A percentile compares a stretch with the other conserved stretches of the same genome.
Conservation (phyloP, 2,329 filamentous ascomycete genomes). For the Bipolaris victoriae region DNA sequence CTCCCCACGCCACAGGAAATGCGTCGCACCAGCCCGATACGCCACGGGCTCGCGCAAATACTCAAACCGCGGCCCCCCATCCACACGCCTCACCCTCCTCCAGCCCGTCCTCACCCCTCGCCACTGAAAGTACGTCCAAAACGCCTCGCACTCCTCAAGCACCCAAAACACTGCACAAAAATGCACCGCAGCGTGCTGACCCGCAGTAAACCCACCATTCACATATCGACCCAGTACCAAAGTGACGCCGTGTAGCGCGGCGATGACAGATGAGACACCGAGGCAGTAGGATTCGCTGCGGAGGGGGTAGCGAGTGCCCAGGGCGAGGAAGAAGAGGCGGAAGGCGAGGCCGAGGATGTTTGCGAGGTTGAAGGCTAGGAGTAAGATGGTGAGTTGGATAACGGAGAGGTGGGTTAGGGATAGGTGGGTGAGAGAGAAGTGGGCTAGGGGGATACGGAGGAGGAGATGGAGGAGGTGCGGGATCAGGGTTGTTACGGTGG, state of each 20-base stretch:
- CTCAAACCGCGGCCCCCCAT: not conserved
- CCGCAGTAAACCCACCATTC: not conserved
- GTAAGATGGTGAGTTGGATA: not conserved
- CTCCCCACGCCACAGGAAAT: no score
- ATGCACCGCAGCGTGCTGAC: not conserved
- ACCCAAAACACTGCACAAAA: not conserved
- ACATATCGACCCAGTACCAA: not conserved
- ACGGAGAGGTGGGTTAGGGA: no score
- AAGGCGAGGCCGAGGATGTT: not conserved
- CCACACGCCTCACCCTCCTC: not conserved
- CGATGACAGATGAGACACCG: not conserved
- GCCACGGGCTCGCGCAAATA: not conserved
- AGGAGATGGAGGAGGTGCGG: not conserved
- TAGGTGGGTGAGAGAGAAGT: no score
- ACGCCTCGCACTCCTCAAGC: not conserved
- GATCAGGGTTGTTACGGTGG: not conserved
- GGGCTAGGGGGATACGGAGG: no score
- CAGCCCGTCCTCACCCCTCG: no score
- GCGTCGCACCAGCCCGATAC: not conserved
- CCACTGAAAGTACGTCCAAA: not conserved
- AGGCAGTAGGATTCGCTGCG: not conserved
- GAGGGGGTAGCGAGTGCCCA: no score
- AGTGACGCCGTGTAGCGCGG: not conserved
- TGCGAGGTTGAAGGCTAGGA: not conserved
- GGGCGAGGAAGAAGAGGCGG: no score